Evolutionary conservation across 202 grass and related monocot species (phyloP), one percentile per base, ranked within the genome.

Genomic region (Brachypodium distachyon): DNA sequence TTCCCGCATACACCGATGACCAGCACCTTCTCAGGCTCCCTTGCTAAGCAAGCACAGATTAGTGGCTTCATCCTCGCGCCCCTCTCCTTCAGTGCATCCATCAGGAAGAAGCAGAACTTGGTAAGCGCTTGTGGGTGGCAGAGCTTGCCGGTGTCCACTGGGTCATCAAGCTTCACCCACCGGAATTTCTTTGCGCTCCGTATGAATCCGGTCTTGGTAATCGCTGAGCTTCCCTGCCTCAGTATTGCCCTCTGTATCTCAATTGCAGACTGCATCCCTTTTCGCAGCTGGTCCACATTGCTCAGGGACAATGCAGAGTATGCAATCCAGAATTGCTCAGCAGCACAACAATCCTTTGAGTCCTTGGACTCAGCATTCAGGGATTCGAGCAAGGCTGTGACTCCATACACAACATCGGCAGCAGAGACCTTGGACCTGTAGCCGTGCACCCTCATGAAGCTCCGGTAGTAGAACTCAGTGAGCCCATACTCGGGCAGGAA

Each of bases 141-240:
- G 16, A 97, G 79, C 64, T 67, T 91, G 38, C 63, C 69, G 0
- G 88, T 89, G 79, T 97, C 91, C 21, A 97, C 86, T 25, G 91
- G 91, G 41, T 97, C 94, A 56, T 97, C 94, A 49, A 97, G 88
- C 77, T 91, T 97, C 27, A 97, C 86, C 94, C 91, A 97, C 67
- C 94, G 77, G 59, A 97, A 97, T 67, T 92, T 97, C 62, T 88
- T 89, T 0, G 86, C 84, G 11, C 94, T 97, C 66, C 88, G 43
- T 23, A 97, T 94, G 67, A 94, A 92, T 31, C 91, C 94, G 0
- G 74, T 88, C 83, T 92, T 97, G 21, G 94, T 97, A 9, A 97
- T 91, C 0, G 94, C 91, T 27, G 87, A 88, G 84, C 94, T 97
- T 44, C 91, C 94, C 73, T 94, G 94, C 42, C 91, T 94, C 48